phyloP scores from a whole-genome alignment of 177 flowering plant genomes.

The Vitis hybrid region DNA sequence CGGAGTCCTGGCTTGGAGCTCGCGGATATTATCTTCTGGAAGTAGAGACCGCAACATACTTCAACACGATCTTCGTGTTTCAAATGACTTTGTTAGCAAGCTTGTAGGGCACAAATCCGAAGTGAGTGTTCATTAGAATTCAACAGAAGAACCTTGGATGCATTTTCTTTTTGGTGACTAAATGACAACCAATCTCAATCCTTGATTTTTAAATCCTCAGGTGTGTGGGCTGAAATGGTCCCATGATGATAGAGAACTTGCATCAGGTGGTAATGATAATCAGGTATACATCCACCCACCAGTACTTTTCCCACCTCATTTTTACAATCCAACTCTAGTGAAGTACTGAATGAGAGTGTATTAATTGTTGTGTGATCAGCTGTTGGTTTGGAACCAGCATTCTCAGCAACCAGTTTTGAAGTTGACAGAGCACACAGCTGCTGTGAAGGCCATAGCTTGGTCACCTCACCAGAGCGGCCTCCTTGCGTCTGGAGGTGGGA shows the following conservation, averaged over 20 bases:
- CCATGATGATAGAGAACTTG: conserved; percentile 95
- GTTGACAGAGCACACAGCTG: conserved; percentile 95
- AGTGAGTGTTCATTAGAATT: conserved; percentile 32
- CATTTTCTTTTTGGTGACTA: neutral
- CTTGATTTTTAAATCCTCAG: conserved; percentile 32
- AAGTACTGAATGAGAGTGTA: conserved; percentile 1
- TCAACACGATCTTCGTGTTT: conserved; percentile 89
- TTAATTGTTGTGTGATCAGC: conserved; percentile 37
- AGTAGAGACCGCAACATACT: conserved; percentile 94
- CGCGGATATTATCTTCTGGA: conserved; percentile 85
- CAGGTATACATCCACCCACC: conserved; percentile 47
- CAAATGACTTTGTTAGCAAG: conserved; percentile 72
- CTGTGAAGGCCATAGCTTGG: conserved; percentile 98
- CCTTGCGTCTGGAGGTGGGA: conserved; percentile 98
- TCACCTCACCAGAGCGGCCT: conserved; percentile 94
- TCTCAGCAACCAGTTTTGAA: conserved; percentile 78
- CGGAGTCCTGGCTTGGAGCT: conserved; percentile 93
- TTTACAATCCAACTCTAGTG: neutral
- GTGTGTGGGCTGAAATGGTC: conserved; percentile 99
- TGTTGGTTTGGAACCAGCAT: conserved; percentile 94
- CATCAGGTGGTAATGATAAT: conserved; percentile 98
- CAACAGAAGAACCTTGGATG: too few relatives aligned
- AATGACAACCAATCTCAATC: neutral
- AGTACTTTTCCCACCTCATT: neutral
- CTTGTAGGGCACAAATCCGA: conserved; percentile 96